These are phyloP conservation scores for Globisporangium canariense DNA, from an alignment of 352 stramenopile genomes.

Conservation along the genomic window DNA sequence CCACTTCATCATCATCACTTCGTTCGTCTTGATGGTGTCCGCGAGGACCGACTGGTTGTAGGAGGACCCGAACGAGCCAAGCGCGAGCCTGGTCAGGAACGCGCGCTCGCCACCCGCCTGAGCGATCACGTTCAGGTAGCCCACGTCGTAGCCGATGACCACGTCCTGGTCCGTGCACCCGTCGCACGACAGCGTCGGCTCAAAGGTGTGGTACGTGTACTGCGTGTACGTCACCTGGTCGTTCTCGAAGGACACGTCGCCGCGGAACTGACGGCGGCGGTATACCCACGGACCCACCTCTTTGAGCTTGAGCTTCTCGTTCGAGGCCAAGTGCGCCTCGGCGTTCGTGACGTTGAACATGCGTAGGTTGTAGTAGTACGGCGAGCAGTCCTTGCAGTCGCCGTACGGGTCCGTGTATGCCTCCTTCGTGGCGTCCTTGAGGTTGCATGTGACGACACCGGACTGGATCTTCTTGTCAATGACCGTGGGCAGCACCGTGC, in stretches of 20 bases:
- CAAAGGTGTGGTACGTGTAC: slow-evolving; percentile 33
- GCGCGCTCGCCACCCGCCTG: slow-evolving; percentile 22
- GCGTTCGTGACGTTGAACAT: slow-evolving; percentile 34
- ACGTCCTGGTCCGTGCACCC: slow-evolving; percentile 20
- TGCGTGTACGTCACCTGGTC: slow-evolving; percentile 22
- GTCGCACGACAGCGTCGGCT: slow-evolving; percentile 13
- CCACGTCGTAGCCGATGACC: slow-evolving; percentile 23
- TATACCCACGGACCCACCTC: slow-evolving; percentile 35
- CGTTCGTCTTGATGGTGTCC: slow-evolving; percentile 11
- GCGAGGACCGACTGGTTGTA: neutral
- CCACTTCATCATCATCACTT: slow-evolving; percentile 21
- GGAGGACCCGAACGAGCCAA: slow-evolving; percentile 9
- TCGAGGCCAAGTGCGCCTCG: slow-evolving; percentile 30
- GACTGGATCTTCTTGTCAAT: slow-evolving; percentile 39
- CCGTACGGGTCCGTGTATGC: slow-evolving; percentile 46
- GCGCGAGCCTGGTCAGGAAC: slow-evolving; percentile 19
- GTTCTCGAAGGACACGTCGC: slow-evolving; percentile 22
- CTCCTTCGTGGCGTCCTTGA: slow-evolving; percentile 27
- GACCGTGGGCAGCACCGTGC: slow-evolving; percentile 28
- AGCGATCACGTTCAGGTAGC: slow-evolving; percentile 30
- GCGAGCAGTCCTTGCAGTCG: slow-evolving; percentile 53
- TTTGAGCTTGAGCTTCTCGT: slow-evolving; percentile 24
- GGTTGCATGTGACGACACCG: slow-evolving; percentile 41
- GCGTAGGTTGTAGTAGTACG: slow-evolving; percentile 50
- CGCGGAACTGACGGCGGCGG: slow-evolving; percentile 30